phyloP scores from a whole-genome alignment of 306 rosid species.

The Hippophae tibetana region DNA sequence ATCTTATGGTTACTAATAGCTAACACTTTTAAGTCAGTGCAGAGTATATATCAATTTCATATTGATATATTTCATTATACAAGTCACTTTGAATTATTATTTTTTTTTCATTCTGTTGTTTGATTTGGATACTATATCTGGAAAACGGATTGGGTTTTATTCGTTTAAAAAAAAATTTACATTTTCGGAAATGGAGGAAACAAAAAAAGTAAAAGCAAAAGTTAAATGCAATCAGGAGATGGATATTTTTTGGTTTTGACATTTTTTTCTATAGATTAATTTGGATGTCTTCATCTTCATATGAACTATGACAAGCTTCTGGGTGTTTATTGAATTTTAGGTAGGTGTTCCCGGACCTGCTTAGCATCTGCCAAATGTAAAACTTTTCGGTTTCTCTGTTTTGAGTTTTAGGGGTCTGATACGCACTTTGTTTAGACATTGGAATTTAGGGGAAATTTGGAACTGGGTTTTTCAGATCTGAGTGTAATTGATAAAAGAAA shows the following conservation, averaged over 20 bases:
- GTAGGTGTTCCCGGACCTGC: conserved; percentile 28
- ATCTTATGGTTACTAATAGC: conserved; percentile 1
- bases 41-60: conserved; percentile 10
- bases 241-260: not conserved
- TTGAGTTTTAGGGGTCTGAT: conserved; percentile 19
- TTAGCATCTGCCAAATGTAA: conserved; percentile 35
- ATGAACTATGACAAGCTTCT: conserved; percentile 32
- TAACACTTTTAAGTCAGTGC: conserved; percentile 10
- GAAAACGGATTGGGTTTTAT: conserved; percentile 13
- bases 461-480: conserved; percentile 36
- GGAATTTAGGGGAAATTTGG: conserved; percentile 13
- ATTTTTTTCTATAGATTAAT: conserved; percentile 7
- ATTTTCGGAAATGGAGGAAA: not conserved
- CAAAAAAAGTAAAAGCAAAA: not conserved
- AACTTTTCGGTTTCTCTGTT: conserved; percentile 24
- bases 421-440: conserved; percentile 12
- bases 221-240: not conserved
- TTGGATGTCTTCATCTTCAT: conserved; percentile 29
- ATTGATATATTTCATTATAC: not conserved
- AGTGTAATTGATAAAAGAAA: conserved; percentile 21
- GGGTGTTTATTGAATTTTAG: conserved; percentile 13
- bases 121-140: conserved; percentile 6
- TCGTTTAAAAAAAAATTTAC: conserved; percentile 4
- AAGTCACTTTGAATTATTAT: not conserved
- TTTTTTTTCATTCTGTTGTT: conserved; percentile 15